A percentile compares a stretch with the other conserved stretches of the same genome.
Conservation (phyloP, 164 flowering plant species). For the Chimonanthus praecox region DNA sequence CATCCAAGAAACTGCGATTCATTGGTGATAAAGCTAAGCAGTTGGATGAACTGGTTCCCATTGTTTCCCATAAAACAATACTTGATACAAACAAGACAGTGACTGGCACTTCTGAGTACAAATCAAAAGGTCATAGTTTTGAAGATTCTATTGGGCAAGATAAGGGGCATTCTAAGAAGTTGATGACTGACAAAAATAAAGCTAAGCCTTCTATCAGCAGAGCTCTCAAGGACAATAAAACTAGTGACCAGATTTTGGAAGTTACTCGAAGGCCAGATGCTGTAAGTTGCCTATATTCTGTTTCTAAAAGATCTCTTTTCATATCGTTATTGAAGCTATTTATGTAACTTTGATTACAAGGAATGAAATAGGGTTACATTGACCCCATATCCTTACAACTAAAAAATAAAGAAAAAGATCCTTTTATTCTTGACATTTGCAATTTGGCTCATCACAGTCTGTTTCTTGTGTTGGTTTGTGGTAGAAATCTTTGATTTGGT, state of each 20-base stretch:
- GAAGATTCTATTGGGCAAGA: constrained; percentile 18
- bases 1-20: too few species aligned
- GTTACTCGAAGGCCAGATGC: constrained; percentile 40
- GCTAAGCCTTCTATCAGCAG: constrained; percentile 25
- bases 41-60: neutral
- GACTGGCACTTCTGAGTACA: constrained; percentile 15
- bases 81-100: neutral
- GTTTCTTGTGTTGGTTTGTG: too few species aligned
- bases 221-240: constrained; percentile 14
- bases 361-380: too few species aligned
- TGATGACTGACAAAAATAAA: constrained; percentile 21
- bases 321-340: too few species aligned
- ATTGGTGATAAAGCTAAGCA: neutral
- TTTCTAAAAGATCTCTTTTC: neutral
- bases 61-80: neutral
- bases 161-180: constrained; percentile 18
- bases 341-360: too few species aligned
- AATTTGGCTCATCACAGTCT: too few species aligned
- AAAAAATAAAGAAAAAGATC: too few species aligned
- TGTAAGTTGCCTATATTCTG: constrained; percentile 38
- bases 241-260: constrained; percentile 24
- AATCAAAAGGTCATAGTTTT: constrained; percentile 14
- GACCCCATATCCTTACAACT: too few species aligned
- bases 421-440: too few species aligned
- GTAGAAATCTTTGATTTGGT: too few species aligned